A percentile compares a stretch with the other conserved stretches of the same genome.
phyloP scores from a whole-genome alignment of 371 early-diverging fungal species.

The Racocetra persica region DNA sequence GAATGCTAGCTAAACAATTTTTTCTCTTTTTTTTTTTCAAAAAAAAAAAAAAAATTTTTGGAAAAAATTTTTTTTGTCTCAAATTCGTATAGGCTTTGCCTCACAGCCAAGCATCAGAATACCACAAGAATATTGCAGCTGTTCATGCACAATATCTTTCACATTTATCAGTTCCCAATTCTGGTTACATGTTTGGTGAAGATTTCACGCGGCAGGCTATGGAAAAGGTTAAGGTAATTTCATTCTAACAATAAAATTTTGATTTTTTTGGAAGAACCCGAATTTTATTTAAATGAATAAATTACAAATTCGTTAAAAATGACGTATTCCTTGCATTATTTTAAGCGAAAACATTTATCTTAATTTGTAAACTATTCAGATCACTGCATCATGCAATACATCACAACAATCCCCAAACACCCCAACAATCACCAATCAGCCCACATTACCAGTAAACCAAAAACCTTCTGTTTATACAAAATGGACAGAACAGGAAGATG shows the following conservation, averaged over 20 bases:
- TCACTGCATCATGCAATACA: not conserved
- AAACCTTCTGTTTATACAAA: constrained; percentile 42
- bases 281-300: not conserved
- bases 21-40: not conserved
- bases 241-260: not conserved
- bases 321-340: not conserved
- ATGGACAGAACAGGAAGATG: constrained; percentile 45
- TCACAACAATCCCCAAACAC: not conserved
- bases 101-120: not conserved
- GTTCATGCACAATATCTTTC: constrained; percentile 3
- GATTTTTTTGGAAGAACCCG: not conserved
- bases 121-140: not conserved
- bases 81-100: not conserved
- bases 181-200: not conserved
- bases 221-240: not conserved
- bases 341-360: not conserved
- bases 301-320: not conserved
- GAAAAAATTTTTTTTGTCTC: not conserved
- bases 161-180: not conserved
- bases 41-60: not conserved
- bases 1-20: not conserved
- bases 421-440: no score
- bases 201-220: not conserved
- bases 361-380: not conserved
- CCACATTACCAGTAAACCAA: constrained; percentile 27